Evolutionary conservation across 257 asterid species (phyloP).

Genomic region (Cinchona pubescens): DNA sequence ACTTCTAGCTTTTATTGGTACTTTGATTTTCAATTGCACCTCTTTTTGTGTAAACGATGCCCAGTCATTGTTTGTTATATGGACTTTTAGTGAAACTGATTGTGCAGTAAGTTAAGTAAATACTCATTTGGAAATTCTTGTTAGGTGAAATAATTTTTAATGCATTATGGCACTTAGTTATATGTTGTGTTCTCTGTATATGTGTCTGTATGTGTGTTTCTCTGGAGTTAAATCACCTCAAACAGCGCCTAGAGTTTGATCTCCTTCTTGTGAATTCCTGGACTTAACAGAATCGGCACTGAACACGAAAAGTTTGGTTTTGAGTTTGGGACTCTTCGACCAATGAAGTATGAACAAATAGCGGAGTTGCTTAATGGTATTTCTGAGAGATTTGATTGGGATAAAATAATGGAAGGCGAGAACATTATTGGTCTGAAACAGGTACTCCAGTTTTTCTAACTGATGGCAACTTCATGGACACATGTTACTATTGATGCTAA

Average conservation of each 20-base stretch:
- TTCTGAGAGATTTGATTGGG: slow-evolving; percentile 99
- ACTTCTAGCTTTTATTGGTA: slow-evolving; percentile 49
- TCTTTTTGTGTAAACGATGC: not conserved
- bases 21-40: slow-evolving; percentile 29
- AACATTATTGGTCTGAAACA: slow-evolving; percentile 88
- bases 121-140: not conserved
- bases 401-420: slow-evolving; percentile 91
- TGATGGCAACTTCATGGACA: slow-evolving; percentile 2
- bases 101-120: not conserved
- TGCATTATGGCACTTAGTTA: not conserved
- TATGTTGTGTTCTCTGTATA: not conserved
- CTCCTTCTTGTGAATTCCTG: slow-evolving; percentile 5
- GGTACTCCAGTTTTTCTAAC: slow-evolving; percentile 35
- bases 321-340: slow-evolving; percentile 64
- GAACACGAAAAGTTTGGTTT: slow-evolving; percentile 98
- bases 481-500: not conserved
- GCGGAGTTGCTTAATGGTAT: slow-evolving; percentile 76
- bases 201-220: not conserved
- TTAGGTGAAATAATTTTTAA: not conserved
- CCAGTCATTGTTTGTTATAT: not conserved
- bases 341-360: slow-evolving; percentile 90
- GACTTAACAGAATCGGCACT: slow-evolving; percentile 80
- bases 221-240: not conserved
- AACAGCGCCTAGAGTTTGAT: not conserved
- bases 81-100: not conserved